phyloP scores from a whole-genome alignment of 2,329 filamentous ascomycete species.

The Talaromyces sp. region DNA sequence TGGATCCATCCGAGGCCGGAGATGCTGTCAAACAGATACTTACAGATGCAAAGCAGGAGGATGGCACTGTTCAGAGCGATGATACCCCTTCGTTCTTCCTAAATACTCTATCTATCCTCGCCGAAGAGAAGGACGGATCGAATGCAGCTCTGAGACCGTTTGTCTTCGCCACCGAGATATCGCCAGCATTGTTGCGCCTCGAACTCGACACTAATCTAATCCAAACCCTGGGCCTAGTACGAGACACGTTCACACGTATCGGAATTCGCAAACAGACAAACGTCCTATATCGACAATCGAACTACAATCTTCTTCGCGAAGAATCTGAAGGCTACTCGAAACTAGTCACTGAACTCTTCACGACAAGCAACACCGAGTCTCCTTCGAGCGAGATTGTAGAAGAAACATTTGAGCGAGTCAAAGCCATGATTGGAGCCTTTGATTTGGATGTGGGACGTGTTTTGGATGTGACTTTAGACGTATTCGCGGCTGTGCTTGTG shows the following conservation, averaged over 20 bases:
- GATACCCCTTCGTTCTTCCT: constrained; percentile 71
- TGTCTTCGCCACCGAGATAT: constrained; percentile 68
- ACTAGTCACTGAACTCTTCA: constrained; percentile 91
- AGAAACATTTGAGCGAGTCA: constrained; percentile 85
- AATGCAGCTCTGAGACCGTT: constrained; percentile 61
- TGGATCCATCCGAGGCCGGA: constrained; percentile 68
- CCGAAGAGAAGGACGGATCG: constrained; percentile 63
- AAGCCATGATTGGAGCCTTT: constrained; percentile 93
- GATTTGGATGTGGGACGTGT: constrained; percentile 94
- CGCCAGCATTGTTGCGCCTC: constrained; percentile 68
- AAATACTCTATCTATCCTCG: constrained; percentile 75
- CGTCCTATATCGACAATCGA: constrained; percentile 88
- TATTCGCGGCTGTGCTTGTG: constrained; percentile 88
- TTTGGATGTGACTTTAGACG: constrained; percentile 89
- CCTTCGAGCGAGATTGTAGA: constrained; percentile 73
- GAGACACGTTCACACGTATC: constrained; percentile 78
- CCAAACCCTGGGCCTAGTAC: constrained; percentile 72
- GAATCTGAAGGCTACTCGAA: constrained; percentile 97
- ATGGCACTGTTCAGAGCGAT: constrained; percentile 51
- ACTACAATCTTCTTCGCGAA: constrained; percentile 92
- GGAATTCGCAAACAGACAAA: constrained; percentile 90
- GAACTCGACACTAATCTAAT: constrained; percentile 78
- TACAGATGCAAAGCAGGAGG: constrained; percentile 48
- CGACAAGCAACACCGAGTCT: constrained; percentile 70
- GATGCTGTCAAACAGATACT: constrained; percentile 71